Evolutionary conservation across 2,329 filamentous ascomycete genomes (phyloP), one percentile per base, ranked within the genome.

Genomic region (Rhexocercosporidium sp.): DNA sequence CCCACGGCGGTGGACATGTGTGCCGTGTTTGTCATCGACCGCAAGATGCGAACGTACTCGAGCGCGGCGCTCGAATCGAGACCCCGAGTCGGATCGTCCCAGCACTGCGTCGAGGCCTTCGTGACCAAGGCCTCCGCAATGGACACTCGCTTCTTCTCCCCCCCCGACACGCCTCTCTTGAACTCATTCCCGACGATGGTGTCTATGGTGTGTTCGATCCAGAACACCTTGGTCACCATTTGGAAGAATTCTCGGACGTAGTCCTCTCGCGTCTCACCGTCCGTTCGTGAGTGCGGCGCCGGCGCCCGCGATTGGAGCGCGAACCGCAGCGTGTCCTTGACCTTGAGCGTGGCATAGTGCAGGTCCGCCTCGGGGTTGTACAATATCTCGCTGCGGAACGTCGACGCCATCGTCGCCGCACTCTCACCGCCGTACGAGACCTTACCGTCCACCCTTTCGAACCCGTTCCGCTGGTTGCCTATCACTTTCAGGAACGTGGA

Each of bases 401-500:
- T 79, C 73, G 49, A 34, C 27, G 49, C 65, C 80, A 11, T 78
- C 78, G 66, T 83, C 77, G n/a, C 80, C 73, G 1, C 77, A 67
- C 3, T 75, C 73, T 64, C 77, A 0, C 78, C 77, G 0, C 84
- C 88, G 70, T 85, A 90, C 22, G 80, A 79, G 4, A 91, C 83
- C 31, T 89, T 83, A 0, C 89, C 89, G 0, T 82, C 76, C 4
- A 92, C 82, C 1, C 80, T 81, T 47, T 83, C 81, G 70, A 85
- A 92, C 4, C 89, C 89, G 6, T 77, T 79, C 44, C 89, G 81
- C 64, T 86, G 84, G 72, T 92, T 92, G 62, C 88, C 83, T 7
- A 93, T 81, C 72, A 90, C 82, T 73, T 91, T 92, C 56, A 93
- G 81, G 16, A 93, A 81, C 0, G 90, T 91, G 0, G 90, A 91